phyloP scores from a whole-genome alignment of 495 filamentous ascomycete genomes.

The Letharia lupina region DNA sequence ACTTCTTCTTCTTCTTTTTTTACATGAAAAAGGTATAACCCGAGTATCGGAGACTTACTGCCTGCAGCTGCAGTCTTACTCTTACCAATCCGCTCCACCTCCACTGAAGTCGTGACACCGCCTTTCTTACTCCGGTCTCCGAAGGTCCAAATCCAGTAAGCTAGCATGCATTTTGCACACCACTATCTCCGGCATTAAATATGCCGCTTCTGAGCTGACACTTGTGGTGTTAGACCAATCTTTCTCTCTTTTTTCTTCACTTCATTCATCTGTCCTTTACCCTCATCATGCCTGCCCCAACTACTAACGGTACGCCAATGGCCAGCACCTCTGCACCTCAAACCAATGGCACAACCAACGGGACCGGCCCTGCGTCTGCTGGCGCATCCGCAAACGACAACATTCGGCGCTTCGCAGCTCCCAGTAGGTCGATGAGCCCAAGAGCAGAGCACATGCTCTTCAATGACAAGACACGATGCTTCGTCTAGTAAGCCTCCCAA shows the following conservation, averaged over 20 bases:
- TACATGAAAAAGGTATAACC: neutral
- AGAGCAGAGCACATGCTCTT: conserved; percentile 78
- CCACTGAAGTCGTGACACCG: neutral
- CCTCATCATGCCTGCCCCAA: conserved; percentile 43
- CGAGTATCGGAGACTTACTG: neutral
- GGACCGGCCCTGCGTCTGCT: conserved; percentile 23
- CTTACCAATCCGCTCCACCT: neutral
- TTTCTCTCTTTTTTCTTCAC: neutral
- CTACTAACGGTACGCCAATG: conserved; percentile 22
- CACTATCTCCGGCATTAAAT: neutral
- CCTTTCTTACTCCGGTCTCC: neutral
- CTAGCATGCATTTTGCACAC: neutral
- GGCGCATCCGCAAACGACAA: conserved; percentile 82
- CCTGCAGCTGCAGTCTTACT: neutral
- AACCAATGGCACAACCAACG: conserved; percentile 37
- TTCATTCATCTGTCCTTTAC: conserved; percentile 18
- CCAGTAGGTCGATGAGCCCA: conserved; percentile 85
- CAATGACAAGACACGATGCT: conserved; percentile 98
- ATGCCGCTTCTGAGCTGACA: neutral
- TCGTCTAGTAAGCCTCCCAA: conserved; percentile 72
- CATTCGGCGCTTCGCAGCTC: conserved; percentile 90
- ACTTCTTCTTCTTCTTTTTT: neutral
- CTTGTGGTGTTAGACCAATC: neutral
- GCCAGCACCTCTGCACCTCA: conserved; percentile 25
- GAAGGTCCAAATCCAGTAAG: neutral